Conservation (phyloP, 2,329 filamentous ascomycete genomes). For the Trichoderma pleuroti region DNA sequence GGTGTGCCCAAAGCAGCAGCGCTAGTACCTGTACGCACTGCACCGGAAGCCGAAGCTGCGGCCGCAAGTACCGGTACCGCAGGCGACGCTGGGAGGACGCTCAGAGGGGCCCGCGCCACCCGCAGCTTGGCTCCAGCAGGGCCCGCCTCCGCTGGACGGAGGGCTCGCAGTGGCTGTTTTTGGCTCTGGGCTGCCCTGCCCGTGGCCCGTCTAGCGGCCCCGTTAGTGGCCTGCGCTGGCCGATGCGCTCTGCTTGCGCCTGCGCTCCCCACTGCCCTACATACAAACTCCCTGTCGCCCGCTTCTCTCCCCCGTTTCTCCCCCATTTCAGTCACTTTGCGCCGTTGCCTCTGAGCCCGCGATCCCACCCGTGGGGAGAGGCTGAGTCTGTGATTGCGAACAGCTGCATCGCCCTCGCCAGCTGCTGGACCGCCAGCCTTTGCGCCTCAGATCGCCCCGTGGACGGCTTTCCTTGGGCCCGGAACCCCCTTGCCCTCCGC, state of each 20-base stretch:
- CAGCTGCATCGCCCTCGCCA: constrained; percentile 4
- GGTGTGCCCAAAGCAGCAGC: neutral
- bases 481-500: constrained; percentile 14
- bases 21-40: neutral
- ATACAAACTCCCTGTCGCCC: constrained; percentile 21
- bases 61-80: neutral
- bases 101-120: constrained; percentile 19
- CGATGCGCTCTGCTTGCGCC: constrained; percentile 8
- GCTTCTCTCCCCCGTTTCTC: constrained; percentile 18
- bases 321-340: constrained; percentile 20
- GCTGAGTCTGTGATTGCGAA: constrained; percentile 18
- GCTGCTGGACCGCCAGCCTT: neutral
- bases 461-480: neutral
- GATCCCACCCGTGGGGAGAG: constrained; percentile 20
- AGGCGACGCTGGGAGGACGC: neutral
- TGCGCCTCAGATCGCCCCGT: constrained; percentile 4
- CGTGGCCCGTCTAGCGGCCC: constrained; percentile 6
- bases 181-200: constrained; percentile 2
- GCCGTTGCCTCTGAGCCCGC: constrained; percentile 18
- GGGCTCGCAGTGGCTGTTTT: constrained; percentile 10
- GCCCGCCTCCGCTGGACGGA: constrained; percentile 18
- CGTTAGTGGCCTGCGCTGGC: constrained; percentile 5
- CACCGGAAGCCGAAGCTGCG: neutral
- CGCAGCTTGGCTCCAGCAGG: constrained; percentile 19
- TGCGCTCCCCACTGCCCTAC: constrained; percentile 21